Evolutionary conservation across 2,329 filamentous ascomycete species (phyloP).

Genomic region (Hymenoscyphus fraxineus): DNA sequence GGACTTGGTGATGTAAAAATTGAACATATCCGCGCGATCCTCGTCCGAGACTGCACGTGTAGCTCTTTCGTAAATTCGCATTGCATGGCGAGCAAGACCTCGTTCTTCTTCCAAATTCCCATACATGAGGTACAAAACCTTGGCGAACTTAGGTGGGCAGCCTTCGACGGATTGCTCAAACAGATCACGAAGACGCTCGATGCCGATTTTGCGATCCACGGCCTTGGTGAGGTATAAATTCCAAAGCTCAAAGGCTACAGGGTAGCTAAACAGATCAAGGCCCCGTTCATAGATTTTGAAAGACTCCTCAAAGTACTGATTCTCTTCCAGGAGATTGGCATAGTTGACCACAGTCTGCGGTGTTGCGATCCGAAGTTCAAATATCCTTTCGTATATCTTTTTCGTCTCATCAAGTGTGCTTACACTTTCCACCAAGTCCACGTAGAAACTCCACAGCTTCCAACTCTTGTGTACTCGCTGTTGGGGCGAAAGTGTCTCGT

Average conservation of each 20-base stretch:
- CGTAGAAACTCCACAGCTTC: slow-evolving; percentile 99
- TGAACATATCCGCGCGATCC: slow-evolving; percentile 95
- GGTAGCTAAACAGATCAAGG: slow-evolving; percentile 96
- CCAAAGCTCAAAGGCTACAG: slow-evolving; percentile 97
- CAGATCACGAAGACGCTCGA: slow-evolving; percentile 87
- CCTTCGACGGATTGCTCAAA: slow-evolving; percentile 97
- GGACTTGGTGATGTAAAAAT: slow-evolving; percentile 98
- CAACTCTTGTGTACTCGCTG: slow-evolving; percentile 98
- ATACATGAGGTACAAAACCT: slow-evolving; percentile 96
- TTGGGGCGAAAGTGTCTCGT: slow-evolving; percentile 88
- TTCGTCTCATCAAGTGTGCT: slow-evolving; percentile 86
- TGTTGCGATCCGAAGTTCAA: slow-evolving; percentile 95
- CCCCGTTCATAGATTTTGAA: slow-evolving; percentile 98
- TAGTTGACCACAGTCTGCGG: slow-evolving; percentile 99
- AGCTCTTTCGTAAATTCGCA: slow-evolving; percentile 98
- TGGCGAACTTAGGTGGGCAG: slow-evolving; percentile 92
- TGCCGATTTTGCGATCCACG: slow-evolving; percentile 91
- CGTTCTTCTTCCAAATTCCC: slow-evolving; percentile 94
- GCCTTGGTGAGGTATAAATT: slow-evolving; percentile 97
- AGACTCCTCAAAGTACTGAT: slow-evolving; percentile 92
- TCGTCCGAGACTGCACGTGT: slow-evolving; percentile 93
- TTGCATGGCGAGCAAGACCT: slow-evolving; percentile 89
- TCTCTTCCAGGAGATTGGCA: slow-evolving; percentile 88
- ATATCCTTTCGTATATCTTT: slow-evolving; percentile 94
- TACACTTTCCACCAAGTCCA: slow-evolving; percentile 94